Percentiles rank a stretch among this genome's conserved stretches.
phyloP scores from a whole-genome alignment of 2,329 filamentous ascomycete species.

The Phaeosphaeria sp. region DNA sequence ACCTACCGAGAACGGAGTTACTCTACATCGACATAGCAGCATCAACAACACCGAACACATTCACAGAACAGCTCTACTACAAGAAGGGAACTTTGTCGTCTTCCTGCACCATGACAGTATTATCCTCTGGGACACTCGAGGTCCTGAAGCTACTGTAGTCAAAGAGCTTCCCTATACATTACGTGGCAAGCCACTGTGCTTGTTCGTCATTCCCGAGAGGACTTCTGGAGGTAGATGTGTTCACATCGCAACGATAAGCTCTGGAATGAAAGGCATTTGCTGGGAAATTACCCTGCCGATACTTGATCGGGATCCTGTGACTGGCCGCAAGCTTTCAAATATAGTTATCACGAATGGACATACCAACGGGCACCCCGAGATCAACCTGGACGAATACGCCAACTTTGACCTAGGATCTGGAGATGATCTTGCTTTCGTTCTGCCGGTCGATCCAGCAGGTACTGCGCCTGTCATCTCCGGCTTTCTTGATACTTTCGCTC shows the following conservation, averaged over 20 bases:
- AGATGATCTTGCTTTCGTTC: constrained; percentile 64
- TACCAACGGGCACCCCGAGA: constrained; percentile 40
- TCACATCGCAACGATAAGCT: constrained; percentile 83
- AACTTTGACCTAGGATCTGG: constrained; percentile 69
- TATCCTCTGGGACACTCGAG: constrained; percentile 80
- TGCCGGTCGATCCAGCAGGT: constrained; percentile 88
- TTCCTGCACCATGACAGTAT: constrained; percentile 76
- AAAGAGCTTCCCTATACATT: constrained; percentile 65
- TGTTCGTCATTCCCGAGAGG: constrained; percentile 75
- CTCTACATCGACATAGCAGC: constrained; percentile 70
- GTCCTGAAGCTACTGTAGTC: constrained; percentile 64
- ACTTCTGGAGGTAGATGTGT: constrained; percentile 58
- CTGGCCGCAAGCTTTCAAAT: constrained; percentile 35
- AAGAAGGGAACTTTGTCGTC: constrained; percentile 80
- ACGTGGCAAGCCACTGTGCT: constrained; percentile 76
- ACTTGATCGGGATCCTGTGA: constrained; percentile 34
- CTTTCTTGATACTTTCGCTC: constrained; percentile 84
- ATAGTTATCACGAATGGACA: constrained; percentile 31
- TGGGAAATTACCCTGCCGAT: constrained; percentile 76
- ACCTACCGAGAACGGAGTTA: constrained; percentile 57
- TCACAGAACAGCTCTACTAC: constrained; percentile 78
- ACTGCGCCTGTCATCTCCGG: constrained; percentile 73
- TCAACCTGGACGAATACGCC: constrained; percentile 70
- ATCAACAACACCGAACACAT: constrained; percentile 75
- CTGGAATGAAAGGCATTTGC: constrained; percentile 77